These are phyloP conservation scores for Coniochaeta hoffmannii DNA, from an alignment of 2,329 filamentous ascomycete species.

Conservation along the genomic window DNA sequence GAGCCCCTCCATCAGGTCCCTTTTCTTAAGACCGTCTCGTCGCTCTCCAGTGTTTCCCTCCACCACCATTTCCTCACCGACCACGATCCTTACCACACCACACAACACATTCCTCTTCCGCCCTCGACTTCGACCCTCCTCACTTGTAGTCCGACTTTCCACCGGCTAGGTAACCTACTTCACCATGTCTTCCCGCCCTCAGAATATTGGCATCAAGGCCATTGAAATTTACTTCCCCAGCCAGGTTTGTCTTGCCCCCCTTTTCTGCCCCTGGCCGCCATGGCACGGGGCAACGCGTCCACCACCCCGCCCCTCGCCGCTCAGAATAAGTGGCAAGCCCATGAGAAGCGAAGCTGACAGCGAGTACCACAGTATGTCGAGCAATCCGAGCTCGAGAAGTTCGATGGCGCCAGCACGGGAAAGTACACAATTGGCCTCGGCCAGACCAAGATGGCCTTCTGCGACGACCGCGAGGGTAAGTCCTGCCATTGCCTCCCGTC, in stretches of 20 bases:
- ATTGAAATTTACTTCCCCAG: slow-evolving; percentile 84
- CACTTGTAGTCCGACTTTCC: neutral
- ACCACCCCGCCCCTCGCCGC: neutral
- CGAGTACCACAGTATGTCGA: slow-evolving; percentile 61
- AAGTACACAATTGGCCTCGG: slow-evolving; percentile 90
- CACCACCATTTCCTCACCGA: neutral
- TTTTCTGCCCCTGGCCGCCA: neutral
- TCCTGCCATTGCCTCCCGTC: slow-evolving; percentile 11
- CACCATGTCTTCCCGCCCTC: slow-evolving; percentile 66
- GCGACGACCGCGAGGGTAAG: slow-evolving; percentile 79
- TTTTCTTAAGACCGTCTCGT: slow-evolving; percentile 2
- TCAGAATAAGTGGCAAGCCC: neutral
- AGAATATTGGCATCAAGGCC: slow-evolving; percentile 90
- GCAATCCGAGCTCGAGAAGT: slow-evolving; percentile 75
- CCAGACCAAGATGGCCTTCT: slow-evolving; percentile 90
- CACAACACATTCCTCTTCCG: neutral
- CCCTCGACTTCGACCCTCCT: neutral
- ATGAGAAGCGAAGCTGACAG: slow-evolving; percentile 7
- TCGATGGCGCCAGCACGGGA: slow-evolving; percentile 72
- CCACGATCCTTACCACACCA: slow-evolving; percentile 1
- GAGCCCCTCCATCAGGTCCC: neutral
- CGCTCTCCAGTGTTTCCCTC: no score
- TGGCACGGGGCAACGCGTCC: neutral
- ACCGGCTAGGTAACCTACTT: neutral
- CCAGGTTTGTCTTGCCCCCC: slow-evolving; percentile 52